Conservation (phyloP, 768 basidiomycete genomes). For the Russula abietina region DNA sequence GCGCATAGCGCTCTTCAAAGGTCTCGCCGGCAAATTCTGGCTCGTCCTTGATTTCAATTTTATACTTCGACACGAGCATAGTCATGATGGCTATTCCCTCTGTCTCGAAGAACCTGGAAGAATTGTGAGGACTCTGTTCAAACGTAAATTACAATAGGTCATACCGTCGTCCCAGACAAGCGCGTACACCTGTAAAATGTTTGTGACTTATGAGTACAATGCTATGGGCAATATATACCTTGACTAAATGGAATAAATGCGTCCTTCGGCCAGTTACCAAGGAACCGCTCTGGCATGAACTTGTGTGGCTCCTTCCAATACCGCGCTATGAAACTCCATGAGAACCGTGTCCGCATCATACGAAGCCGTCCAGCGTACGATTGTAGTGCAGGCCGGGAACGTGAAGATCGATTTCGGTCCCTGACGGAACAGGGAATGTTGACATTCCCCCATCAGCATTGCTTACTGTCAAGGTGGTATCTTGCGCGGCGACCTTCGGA, state of each 20-base stretch:
- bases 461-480: conserved; percentile 36
- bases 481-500: conserved; percentile 44
- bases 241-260: conserved; percentile 33
- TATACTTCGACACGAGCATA: conserved; percentile 41
- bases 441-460: conserved; percentile 36
- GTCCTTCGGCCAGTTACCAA: conserved; percentile 32
- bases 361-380: conserved; percentile 32
- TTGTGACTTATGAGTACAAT: background rate
- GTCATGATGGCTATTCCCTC: conserved; percentile 44
- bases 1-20: conserved; percentile 38
- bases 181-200: conserved; percentile 18
- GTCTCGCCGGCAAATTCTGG: conserved; percentile 41
- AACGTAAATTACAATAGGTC: background rate
- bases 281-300: conserved; percentile 39
- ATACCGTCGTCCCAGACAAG: conserved; percentile 26
- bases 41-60: conserved; percentile 45
- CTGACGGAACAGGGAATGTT: conserved; percentile 41
- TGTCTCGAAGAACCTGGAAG: conserved; percentile 43
- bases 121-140: background rate
- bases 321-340: conserved; percentile 34
- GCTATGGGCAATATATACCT: conserved; percentile 15
- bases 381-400: conserved; percentile 45
- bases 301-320: conserved; percentile 50
- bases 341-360: background rate
- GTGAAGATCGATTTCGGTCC: conserved; percentile 35